phyloP scores from a whole-genome alignment of 139 green algal genomes.

The Chlorella vulgaris region DNA sequence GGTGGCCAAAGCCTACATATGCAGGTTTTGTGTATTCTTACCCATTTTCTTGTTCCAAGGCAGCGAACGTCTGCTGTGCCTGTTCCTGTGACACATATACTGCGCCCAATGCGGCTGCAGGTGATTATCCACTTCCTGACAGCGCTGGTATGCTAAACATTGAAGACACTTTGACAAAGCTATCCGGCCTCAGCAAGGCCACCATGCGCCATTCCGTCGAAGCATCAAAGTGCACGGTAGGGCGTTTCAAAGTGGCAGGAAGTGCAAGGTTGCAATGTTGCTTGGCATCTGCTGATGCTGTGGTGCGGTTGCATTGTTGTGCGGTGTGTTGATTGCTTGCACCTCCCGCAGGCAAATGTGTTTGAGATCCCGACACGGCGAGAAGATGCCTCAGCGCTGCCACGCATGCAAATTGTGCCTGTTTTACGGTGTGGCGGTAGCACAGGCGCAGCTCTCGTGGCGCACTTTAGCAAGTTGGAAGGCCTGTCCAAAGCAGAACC shows the following conservation, averaged over 20 bases:
- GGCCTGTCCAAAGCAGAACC: no score
- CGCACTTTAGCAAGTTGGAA: not conserved
- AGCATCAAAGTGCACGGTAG: not conserved
- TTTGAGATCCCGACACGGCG: not conserved
- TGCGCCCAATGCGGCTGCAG: not conserved
- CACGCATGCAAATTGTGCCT: constrained; percentile 25
- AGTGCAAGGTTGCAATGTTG: no score
- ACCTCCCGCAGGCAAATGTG: constrained; percentile 21
- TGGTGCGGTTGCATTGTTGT: no score
- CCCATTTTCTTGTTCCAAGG: no score
- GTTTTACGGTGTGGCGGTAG: not conserved
- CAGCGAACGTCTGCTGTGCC: no score
- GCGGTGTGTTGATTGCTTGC: no score
- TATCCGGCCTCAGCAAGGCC: constrained; percentile 29
- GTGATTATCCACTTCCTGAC: constrained; percentile 27
- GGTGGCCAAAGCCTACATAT: constrained; percentile 30
- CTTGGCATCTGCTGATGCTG: no score
- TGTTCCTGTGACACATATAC: not conserved
- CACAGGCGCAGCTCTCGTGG: constrained; percentile 1
- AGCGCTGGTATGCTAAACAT: not conserved
- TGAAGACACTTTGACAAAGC: constrained; percentile 42
- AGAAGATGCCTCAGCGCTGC: not conserved
- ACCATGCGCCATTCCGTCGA: constrained; percentile 6
- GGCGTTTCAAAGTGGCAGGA: no score
- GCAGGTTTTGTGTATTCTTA: constrained; percentile 27